Base-by-base conservation (phyloP, 768 basidiomycete genomes). In the Tricholoma sp. region DNA sequence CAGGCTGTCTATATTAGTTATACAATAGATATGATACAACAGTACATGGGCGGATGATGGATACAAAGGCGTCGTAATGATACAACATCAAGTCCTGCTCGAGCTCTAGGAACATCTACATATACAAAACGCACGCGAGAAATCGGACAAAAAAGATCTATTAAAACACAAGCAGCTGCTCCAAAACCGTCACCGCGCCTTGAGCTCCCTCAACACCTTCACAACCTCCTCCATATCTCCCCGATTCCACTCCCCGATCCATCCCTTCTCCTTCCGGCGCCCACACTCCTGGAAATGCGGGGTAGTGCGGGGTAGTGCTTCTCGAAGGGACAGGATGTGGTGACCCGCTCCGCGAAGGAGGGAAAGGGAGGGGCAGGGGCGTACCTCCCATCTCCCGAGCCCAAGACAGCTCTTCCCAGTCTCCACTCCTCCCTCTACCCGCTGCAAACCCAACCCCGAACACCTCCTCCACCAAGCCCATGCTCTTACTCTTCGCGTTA, bases 191-290 rank as follows among this genome's bases (percentile, higher is more conserved):
- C 45, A 46, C 21, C 45, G 45, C 11, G 22, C 22, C 22, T 46
- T 46, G 31, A 53, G 21, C 14, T 8, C 41, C 52, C 59, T 51
- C 32, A 62, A 50, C 4, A 21, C 59, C 29, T 46, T 57, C 19
- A 57, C 56, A 43, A 59, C 56, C 56, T 64, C 61, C 45, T 59
- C 57, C 57, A 65, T 63, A 50, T 68, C 64, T 4, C 45, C 45
- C 47, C 65, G 61, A 54, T 66, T 68, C 67, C 67, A 68, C 56
- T 68, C 65, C 32, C 67, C 65, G 32, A 63, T 64, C 67, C 67
- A 68, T 27, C 60, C 64, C 34, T 58, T 61, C 51, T 63, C 64
- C 55, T 60, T 66, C 52, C 52, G 21, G 27, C 46, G 18, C 45
- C 45, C 45, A 24, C 45, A 46, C 45, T 24, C 45, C 22, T 12